These are phyloP conservation scores for Cucumis hystrix DNA, from an alignment of 306 rosid species.

Conservation along the genomic window DNA sequence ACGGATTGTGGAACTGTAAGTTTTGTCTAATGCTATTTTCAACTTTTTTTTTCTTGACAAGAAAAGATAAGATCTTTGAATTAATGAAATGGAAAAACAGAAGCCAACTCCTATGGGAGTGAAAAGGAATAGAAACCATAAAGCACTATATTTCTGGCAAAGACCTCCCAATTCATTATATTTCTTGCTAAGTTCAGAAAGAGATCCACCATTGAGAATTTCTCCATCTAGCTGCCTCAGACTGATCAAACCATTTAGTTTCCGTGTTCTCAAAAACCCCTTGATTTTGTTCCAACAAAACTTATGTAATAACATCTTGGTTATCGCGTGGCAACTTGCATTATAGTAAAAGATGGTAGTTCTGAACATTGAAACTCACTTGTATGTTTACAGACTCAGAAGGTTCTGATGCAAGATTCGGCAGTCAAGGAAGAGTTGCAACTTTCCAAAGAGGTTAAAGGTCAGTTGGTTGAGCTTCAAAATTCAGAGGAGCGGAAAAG, in stretches of 20 bases:
- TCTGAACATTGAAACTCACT: background rate
- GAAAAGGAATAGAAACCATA: background rate
- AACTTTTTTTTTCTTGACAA: background rate
- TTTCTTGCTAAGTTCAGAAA: background rate
- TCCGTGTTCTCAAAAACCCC: background rate
- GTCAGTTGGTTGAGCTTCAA: slow-evolving; percentile 19
- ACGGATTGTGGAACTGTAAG: slow-evolving; percentile 33
- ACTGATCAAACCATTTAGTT: background rate
- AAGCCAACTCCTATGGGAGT: background rate
- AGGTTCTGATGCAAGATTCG: slow-evolving; percentile 20
- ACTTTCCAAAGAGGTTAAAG: slow-evolving; percentile 21
- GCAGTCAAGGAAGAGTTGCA: slow-evolving; percentile 31
- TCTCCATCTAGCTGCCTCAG: background rate
- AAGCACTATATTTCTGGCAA: background rate
- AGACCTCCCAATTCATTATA: background rate
- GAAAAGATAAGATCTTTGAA: background rate
- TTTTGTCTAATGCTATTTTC: background rate
- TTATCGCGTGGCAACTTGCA: background rate
- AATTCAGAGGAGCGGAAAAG: slow-evolving; percentile 24
- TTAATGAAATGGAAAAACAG: background rate
- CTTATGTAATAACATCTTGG: background rate
- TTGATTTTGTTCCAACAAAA: background rate
- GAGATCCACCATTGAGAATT: background rate
- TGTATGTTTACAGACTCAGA: slow-evolving; percentile 10
- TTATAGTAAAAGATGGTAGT: background rate